A percentile compares a stretch with the other conserved stretches of the same genome.
Conservation (phyloP, 352 stramenopile species). For the Thraustochytrium striatum region DNA sequence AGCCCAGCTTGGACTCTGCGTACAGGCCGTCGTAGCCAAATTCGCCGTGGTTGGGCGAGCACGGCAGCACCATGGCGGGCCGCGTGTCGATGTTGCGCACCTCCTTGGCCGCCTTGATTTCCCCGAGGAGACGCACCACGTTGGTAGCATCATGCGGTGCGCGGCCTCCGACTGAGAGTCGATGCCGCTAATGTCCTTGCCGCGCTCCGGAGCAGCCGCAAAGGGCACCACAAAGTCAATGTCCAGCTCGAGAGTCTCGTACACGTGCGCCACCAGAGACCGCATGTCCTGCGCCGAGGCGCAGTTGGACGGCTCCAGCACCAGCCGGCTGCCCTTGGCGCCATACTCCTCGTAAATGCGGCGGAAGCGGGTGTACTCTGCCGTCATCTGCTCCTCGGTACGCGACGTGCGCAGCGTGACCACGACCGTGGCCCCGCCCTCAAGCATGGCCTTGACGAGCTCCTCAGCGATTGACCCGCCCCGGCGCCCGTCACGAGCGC, state of each 20-base stretch:
- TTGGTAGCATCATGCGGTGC: slow-evolving; percentile 82
- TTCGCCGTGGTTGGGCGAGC: slow-evolving; percentile 76
- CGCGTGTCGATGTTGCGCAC: slow-evolving; percentile 66
- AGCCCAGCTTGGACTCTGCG: slow-evolving; percentile 75
- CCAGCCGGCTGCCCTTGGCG: slow-evolving; percentile 68
- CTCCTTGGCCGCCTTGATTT: slow-evolving; percentile 71
- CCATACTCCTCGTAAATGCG: slow-evolving; percentile 76
- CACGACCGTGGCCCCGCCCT: slow-evolving; percentile 75
- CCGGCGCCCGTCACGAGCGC: slow-evolving; percentile 75
- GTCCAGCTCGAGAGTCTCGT: slow-evolving; percentile 70
- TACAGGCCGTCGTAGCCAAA: slow-evolving; percentile 78
- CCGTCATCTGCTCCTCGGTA: slow-evolving; percentile 53
- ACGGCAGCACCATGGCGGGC: slow-evolving; percentile 68
- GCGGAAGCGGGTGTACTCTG: slow-evolving; percentile 61
- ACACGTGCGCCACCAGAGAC: slow-evolving; percentile 70
- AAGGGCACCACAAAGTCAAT: slow-evolving; percentile 80
- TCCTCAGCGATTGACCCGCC: slow-evolving; percentile 75
- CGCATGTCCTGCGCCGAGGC: slow-evolving; percentile 70
- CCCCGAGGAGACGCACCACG: slow-evolving; percentile 70
- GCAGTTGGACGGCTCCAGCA: slow-evolving; percentile 76
- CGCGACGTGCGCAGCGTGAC: slow-evolving; percentile 74
- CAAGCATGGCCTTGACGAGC: slow-evolving; percentile 72
- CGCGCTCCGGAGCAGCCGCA: slow-evolving; percentile 70
- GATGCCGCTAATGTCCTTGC: slow-evolving; percentile 70
- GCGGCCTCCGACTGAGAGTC: slow-evolving; percentile 70